These are phyloP conservation scores for Crithidia mellificae DNA, from an alignment of 208 protist genomes.

Conservation along the genomic window DNA sequence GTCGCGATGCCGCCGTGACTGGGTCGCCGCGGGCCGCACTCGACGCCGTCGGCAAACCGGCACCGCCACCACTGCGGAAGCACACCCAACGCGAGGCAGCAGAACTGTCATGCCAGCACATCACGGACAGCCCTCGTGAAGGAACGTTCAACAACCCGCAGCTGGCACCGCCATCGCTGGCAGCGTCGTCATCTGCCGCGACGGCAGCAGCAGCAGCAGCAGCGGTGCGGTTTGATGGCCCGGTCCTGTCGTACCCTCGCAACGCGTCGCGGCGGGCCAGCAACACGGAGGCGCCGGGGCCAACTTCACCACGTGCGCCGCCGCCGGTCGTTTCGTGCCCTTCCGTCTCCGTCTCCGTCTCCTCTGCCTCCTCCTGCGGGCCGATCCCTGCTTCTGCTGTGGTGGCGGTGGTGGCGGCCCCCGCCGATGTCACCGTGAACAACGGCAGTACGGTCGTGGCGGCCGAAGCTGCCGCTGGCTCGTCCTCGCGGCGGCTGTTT, in stretches of 20 bases:
- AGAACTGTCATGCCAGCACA: neutral
- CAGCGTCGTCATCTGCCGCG: no score
- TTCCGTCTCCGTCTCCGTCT: slow-evolving; percentile 16
- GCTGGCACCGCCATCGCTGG: no score
- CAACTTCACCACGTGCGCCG: neutral
- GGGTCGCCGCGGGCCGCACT: neutral
- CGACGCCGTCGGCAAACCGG: neutral
- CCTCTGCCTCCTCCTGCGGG: slow-evolving; percentile 10
- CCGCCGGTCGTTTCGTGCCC: neutral
- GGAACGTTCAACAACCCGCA: neutral
- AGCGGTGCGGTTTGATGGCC: neutral
- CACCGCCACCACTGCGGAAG: slow-evolving; percentile 22
- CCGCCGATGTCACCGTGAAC: no score
- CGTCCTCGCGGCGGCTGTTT: neutral
- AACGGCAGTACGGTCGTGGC: neutral
- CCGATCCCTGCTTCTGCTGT: no score
- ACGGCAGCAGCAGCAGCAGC: neutral
- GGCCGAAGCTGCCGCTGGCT: neutral
- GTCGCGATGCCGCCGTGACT: neutral
- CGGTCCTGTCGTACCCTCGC: neutral
- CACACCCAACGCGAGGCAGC: slow-evolving; percentile 29
- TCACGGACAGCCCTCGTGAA: neutral
- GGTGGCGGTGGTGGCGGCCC: no score
- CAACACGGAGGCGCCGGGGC: neutral
- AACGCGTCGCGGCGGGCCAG: neutral